Base-by-base conservation (phyloP, 148 eudicot species). In the Pharnaceum exiguum region DNA sequence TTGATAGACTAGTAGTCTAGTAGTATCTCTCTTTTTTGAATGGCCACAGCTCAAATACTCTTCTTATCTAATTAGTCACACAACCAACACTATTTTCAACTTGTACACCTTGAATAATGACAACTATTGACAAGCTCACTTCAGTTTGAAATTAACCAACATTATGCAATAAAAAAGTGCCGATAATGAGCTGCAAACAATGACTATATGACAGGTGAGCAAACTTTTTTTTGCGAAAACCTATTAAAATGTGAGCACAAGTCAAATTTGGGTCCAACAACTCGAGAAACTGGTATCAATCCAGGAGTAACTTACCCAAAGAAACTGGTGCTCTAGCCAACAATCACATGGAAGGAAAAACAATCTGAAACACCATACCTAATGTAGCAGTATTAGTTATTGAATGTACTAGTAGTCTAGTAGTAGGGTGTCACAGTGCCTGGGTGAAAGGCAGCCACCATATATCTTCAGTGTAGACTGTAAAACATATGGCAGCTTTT, bases 401-500 rank as follows among this genome's bases (percentile, higher is more conserved):
- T n/a, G n/a, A n/a, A n/a, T n/a, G n/a, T n/a, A n/a, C n/a, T n/a
- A n/a, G n/a, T n/a, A n/a, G n/a, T n/a, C n/a, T n/a, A n/a, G n/a
- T n/a, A n/a, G n/a, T n/a, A n/a, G n/a, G n/a, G n/a, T n/a, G n/a
- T n/a, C n/a, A n/a, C n/a, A n/a, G n/a, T n/a, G n/a, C n/a, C 7
- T 19, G 5, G 23, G 3, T 43, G 23, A 17, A 11, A 38, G n/a
- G n/a, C 3, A 17, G 23, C 23, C 23, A 19, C 22, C 23, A 43
- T 12, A 13, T 13, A 40, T 12, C 16, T 2, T 7, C 10, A 17
- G 24, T 7, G 10, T 43, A 10, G 47, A 4, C 10, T 43, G 47
- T 17, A 30, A 2, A n/a, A 58, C 6, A 31, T 21, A 29, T 40
- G 32, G 37, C 61, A 55, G 61, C 69, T 55, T 65, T 65, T 65